Base-by-base conservation (phyloP, 1,284 basidiomycete genomes). In the Cerrena zonata region DNA sequence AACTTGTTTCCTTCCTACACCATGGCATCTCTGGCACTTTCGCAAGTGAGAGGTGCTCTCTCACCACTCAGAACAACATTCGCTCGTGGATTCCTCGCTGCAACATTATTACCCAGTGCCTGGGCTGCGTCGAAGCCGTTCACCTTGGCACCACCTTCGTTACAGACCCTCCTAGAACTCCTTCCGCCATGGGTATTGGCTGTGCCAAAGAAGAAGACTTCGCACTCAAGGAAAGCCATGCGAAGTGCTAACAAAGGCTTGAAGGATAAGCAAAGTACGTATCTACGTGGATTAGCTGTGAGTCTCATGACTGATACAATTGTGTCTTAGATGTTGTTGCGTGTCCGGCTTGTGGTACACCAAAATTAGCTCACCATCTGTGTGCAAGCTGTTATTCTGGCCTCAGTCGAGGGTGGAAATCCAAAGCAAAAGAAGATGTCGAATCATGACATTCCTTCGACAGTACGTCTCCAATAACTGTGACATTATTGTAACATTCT, bases 151-250 rank as follows among this genome's bases (percentile, higher is more conserved):
- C 65, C 81, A 46, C 81, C 82, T 12, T 69, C 78, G 19, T 61
- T 76, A 41, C 75, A 78, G 45, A 80, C 84, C 7, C 72, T 94
- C 24, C 75, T 86, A 45, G 89, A 93, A 54, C 77, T 95, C 26
- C 80, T 98, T 60, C 92, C 94, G 22, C 82, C 93, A 1, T 83
- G 96, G 62, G 70, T 98, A 23, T 80, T 91, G 44, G 94, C 94
- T 15, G 94, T 95, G 2, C 95, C 95, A 15, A 98, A 98, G 73
- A 90, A 88, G 70, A 96, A 96, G 74, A 80, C 85, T 7, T 93
- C 93, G 0, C 94, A 97, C 68, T 94, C 91, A 25, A 77, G 91
- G 45, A 98, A 98, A 69, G 80, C 86, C n/a, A 97, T 97, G 94
- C 79, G 94, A 25, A 82, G 83, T 51, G 89, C 94, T 2, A 93